Conservation (phyloP, 2,329 filamentous ascomycete genomes). For the Ilyonectria sp. region DNA sequence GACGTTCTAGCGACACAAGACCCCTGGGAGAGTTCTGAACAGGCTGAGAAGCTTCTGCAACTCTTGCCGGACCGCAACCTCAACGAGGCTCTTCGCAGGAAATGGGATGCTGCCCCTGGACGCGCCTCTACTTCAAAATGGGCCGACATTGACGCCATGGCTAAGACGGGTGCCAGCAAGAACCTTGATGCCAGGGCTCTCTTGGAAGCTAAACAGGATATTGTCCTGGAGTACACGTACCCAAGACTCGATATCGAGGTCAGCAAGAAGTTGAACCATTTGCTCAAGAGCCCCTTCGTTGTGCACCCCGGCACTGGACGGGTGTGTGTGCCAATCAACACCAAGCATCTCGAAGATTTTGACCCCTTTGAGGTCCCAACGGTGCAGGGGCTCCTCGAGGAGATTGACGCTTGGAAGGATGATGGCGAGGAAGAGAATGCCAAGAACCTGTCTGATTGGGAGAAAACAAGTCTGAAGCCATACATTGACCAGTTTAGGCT, state of each 20-base stretch:
- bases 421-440: slow-evolving; percentile 58
- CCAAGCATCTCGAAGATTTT: slow-evolving; percentile 80
- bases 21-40: slow-evolving; percentile 81
- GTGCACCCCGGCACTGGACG: slow-evolving; percentile 95
- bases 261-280: slow-evolving; percentile 97
- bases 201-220: slow-evolving; percentile 92
- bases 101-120: slow-evolving; percentile 89
- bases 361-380: slow-evolving; percentile 92
- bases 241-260: slow-evolving; percentile 97
- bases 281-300: slow-evolving; percentile 97
- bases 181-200: slow-evolving; percentile 81
- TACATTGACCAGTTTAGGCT: slow-evolving; percentile 91
- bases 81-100: slow-evolving; percentile 84
- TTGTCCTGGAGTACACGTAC: slow-evolving; percentile 98
- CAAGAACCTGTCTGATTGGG: slow-evolving; percentile 82
- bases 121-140: slow-evolving; percentile 87
- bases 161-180: slow-evolving; percentile 81
- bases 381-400: slow-evolving; percentile 82
- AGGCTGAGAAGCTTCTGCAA: slow-evolving; percentile 83
- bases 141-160: slow-evolving; percentile 91
- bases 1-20: slow-evolving; percentile 90
- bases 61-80: slow-evolving; percentile 87
- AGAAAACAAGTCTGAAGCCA: slow-evolving; percentile 95
- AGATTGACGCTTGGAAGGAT: slow-evolving; percentile 87
- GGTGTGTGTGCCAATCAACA: slow-evolving; percentile 96